Evolutionary conservation across 768 basidiomycete species (phyloP), one percentile per base, ranked within the genome.

Genomic region (Amanita phalloides): DNA sequence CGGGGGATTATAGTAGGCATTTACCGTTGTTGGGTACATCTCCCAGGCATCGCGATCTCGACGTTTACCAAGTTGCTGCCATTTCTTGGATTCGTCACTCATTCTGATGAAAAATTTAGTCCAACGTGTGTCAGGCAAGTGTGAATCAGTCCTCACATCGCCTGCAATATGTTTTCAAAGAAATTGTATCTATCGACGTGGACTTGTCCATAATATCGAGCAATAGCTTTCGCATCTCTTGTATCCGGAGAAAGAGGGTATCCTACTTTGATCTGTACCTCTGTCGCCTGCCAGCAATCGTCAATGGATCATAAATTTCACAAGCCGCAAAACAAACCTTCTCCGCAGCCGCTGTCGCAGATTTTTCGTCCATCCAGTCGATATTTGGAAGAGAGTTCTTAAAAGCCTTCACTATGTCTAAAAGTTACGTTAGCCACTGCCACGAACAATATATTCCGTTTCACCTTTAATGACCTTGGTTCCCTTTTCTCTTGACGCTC

Each of bases 331-430:
- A 37, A 47, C 60, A 53, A 25, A 84, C 90, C 76, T 98, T 98
- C 61, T 84, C 78, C 11, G 83, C 81, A 4, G 96, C 96, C 51
- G 83, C 90, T 37, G 72, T 70, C 9, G 89, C 83, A 2, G 90
- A 90, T 56, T 80, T 67, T 44, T 82, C 66, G 62, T 98, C 96
- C 86, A 99, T 91, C 96, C 96, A 99, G 17, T 82, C 76, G 47
- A 96, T 75, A 48, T 77, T 63, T 3, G 74, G 66, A 17, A 99
- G 70, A 3, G 90, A 89, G 14, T 67, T 67, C 62, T 92, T 84
- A 73, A 98, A 98, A 0, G 92, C 75, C 21, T 79, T 66, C 49
- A 97, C 79, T 56, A 96, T 86, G 51, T 85, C 86, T 83, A 55
- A 63, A 45, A 33, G 9, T 28, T 13, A 17, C 14, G 26, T 36